Evolutionary conservation across 495 filamentous ascomycete species (phyloP).

Genomic region (Penicillium silybi): DNA sequence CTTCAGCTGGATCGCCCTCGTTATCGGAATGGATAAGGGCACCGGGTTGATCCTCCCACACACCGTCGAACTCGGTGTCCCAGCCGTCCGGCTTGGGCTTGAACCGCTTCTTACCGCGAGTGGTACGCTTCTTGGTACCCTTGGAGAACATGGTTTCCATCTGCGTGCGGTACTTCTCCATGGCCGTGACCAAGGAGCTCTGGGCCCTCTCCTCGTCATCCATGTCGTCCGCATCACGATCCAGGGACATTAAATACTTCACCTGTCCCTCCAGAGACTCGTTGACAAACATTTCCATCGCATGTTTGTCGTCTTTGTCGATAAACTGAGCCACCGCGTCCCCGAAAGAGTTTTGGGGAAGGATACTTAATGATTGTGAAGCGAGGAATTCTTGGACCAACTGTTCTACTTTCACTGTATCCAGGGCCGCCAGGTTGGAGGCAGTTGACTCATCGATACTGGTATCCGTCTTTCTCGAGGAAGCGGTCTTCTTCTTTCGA

Average conservation of each 20-base stretch:
- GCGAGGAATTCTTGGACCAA: constrained; percentile 81
- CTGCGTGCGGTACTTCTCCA: constrained; percentile 64
- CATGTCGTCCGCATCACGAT: constrained; percentile 64
- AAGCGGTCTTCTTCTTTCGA: constrained; percentile 65
- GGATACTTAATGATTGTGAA: constrained; percentile 80
- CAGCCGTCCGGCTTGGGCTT: constrained; percentile 77
- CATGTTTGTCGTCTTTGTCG: constrained; percentile 91
- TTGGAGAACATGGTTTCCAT: constrained; percentile 69
- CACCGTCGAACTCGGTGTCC: constrained; percentile 82
- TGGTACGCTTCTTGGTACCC: constrained; percentile 60
- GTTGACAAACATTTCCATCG: constrained; percentile 83
- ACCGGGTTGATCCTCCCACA: constrained; percentile 75
- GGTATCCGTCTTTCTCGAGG: constrained; percentile 36
- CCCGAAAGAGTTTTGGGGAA: constrained; percentile 86
- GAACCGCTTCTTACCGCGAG: constrained; percentile 54
- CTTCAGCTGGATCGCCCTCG: constrained; percentile 44
- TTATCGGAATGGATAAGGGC: constrained; percentile 59
- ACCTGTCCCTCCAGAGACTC: constrained; percentile 74
- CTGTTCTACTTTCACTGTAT: constrained; percentile 81
- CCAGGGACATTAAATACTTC: constrained; percentile 63
- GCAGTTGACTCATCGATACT: constrained; percentile 56
- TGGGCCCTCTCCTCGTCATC: constrained; percentile 58
- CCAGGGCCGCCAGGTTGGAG: constrained; percentile 56
- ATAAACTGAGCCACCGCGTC: constrained; percentile 93
- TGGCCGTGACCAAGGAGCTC: constrained; percentile 57